These are phyloP conservation scores for Carex myosuroides DNA, from an alignment of 176 grass and related monocot genomes.

Conservation along the genomic window DNA sequence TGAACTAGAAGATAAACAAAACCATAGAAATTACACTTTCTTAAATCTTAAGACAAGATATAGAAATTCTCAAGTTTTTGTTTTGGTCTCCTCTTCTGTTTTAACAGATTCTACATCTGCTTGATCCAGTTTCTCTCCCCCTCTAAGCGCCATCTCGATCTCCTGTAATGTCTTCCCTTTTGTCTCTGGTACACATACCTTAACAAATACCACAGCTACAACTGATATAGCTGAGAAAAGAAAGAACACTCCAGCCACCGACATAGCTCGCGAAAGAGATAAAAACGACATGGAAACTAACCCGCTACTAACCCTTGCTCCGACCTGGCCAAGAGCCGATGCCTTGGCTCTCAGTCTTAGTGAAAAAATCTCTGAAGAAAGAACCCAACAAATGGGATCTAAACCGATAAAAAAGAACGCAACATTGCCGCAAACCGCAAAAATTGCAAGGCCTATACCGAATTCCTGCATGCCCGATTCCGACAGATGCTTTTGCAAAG, in stretches of 20 bases:
- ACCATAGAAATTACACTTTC: neutral
- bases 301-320: slow-evolving; percentile 60
- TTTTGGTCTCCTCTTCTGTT: slow-evolving; percentile 13
- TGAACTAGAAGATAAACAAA: neutral
- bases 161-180: slow-evolving; percentile 77
- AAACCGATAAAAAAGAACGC: slow-evolving; percentile 75
- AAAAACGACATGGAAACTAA: slow-evolving; percentile 75
- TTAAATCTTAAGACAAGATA: neutral
- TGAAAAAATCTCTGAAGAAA: slow-evolving; percentile 68
- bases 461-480: neutral
- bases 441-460: slow-evolving; percentile 55
- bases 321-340: slow-evolving; percentile 66
- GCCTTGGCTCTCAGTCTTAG: slow-evolving; percentile 67
- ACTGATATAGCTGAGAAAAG: slow-evolving; percentile 47
- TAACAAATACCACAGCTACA: slow-evolving; percentile 52
- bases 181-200: slow-evolving; percentile 65
- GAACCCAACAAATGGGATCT: slow-evolving; percentile 74
- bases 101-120: slow-evolving; percentile 56
- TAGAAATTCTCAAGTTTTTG: neutral
- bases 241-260: slow-evolving; percentile 64
- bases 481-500: slow-evolving; percentile 17
- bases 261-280: slow-evolving; percentile 52
- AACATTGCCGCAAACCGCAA: slow-evolving; percentile 61
- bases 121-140: slow-evolving; percentile 33
- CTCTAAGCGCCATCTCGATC: slow-evolving; percentile 68